A percentile compares a stretch with the other conserved stretches of the same genome.
Evolutionary conservation across 2,329 filamentous ascomycete genomes (phyloP).

Genomic region (Passalora sequoiae): DNA sequence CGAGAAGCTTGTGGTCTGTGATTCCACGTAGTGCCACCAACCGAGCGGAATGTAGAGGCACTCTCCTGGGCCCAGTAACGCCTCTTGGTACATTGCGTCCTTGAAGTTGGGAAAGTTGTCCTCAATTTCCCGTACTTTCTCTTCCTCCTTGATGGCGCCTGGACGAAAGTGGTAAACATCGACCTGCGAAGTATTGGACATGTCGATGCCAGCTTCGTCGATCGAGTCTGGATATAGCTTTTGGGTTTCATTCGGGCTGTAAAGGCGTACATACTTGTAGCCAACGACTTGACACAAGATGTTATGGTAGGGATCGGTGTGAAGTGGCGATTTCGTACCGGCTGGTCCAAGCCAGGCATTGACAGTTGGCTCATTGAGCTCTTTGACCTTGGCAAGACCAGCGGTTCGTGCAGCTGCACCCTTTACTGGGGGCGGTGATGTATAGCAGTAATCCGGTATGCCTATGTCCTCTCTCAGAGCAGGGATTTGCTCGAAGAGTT

Average conservation of each 20-base stretch:
- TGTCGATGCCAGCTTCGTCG: slow-evolving; percentile 68
- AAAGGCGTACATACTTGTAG: slow-evolving; percentile 85
- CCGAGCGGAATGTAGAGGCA: slow-evolving; percentile 84
- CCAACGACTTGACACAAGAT: slow-evolving; percentile 85
- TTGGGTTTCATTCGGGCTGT: slow-evolving; percentile 60
- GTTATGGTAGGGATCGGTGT: slow-evolving; percentile 93
- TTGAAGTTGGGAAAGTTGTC: slow-evolving; percentile 51
- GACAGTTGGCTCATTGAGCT: slow-evolving; percentile 57
- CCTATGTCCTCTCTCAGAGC: slow-evolving; percentile 67
- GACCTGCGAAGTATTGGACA: slow-evolving; percentile 81
- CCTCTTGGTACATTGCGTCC: slow-evolving; percentile 64
- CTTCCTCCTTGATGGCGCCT: neutral
- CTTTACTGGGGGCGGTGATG: slow-evolving; percentile 54
- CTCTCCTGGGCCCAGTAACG: slow-evolving; percentile 74
- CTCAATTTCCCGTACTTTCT: slow-evolving; percentile 24
- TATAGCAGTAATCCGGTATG: slow-evolving; percentile 81
- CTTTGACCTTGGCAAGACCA: slow-evolving; percentile 14
- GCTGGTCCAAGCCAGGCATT: slow-evolving; percentile 93
- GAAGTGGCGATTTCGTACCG: slow-evolving; percentile 83
- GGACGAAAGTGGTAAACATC: slow-evolving; percentile 51
- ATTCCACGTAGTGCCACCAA: slow-evolving; percentile 97
- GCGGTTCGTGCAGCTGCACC: slow-evolving; percentile 19
- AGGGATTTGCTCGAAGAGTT: slow-evolving; percentile 79
- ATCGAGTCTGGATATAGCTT: slow-evolving; percentile 57
- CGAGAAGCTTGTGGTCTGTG: slow-evolving; percentile 80